A percentile compares a stretch with the other conserved stretches of the same genome.
phyloP scores from a whole-genome alignment of 1,139 yeast species.

The Saccharomyces uvarum region DNA sequence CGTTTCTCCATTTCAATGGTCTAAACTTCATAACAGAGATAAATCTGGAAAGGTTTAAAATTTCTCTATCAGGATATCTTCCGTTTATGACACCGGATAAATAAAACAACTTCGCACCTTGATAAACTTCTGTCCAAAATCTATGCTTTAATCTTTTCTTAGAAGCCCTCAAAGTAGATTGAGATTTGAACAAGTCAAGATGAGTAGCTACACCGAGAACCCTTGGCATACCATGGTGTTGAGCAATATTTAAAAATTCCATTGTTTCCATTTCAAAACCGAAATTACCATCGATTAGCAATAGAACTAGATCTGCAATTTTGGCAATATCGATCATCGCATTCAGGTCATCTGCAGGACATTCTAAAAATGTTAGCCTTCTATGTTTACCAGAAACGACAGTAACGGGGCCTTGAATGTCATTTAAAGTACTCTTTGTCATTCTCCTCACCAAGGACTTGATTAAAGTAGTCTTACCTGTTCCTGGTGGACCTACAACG shows the following conservation, averaged over 20 bases:
- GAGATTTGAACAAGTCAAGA: constrained; percentile 85
- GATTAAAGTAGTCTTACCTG: constrained; percentile 91
- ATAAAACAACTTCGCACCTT: constrained; percentile 93
- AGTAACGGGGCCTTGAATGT: constrained; percentile 92
- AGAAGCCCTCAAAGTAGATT: constrained; percentile 80
- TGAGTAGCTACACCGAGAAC: constrained; percentile 94
- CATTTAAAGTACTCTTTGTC: constrained; percentile 80
- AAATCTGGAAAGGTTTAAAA: constrained; percentile 81
- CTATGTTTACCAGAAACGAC: constrained; percentile 96
- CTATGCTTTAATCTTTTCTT: constrained; percentile 89
- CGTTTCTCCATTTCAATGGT: constrained; percentile 97
- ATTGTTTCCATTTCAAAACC: constrained; percentile 99
- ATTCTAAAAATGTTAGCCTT: constrained; percentile 87
- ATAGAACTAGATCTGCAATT: constrained; percentile 82
- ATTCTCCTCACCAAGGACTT: constrained; percentile 80
- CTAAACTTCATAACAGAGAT: constrained; percentile 96
- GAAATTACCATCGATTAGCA: constrained; percentile 91
- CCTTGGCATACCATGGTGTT: constrained; percentile 98
- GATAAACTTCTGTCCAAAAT: constrained; percentile 98
- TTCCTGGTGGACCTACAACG: constrained; percentile 98
- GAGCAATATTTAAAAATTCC: constrained; percentile 94
- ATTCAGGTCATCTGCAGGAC: constrained; percentile 76
- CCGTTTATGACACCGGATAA: constrained; percentile 95
- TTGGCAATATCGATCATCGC: constrained; percentile 96
- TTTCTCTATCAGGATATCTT: constrained; percentile 94